Evolutionary conservation across 75 land plant genomes (phyloP).

Genomic region (Larix kaempferi): DNA sequence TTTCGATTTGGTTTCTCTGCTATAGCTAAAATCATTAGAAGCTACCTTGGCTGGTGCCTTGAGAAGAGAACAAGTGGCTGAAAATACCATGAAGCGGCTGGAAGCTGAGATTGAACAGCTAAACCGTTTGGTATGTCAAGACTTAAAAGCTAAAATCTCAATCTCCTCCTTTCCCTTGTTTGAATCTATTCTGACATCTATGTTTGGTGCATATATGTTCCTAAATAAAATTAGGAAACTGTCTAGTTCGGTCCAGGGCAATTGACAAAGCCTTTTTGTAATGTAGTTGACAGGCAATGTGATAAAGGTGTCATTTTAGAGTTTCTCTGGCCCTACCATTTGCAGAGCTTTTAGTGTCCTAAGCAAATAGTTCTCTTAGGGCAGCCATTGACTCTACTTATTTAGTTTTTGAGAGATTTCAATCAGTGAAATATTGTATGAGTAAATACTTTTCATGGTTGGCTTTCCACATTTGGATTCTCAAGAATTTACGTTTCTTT

Average conservation of each 20-base stretch:
- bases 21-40: conserved; percentile 63
- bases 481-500: background rate
- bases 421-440: background rate
- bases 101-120: conserved; percentile 80
- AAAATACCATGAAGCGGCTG: conserved; percentile 54
- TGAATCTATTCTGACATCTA: background rate
- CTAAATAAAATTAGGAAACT: background rate
- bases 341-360: background rate
- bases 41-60: conserved; percentile 62
- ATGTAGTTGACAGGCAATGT: background rate
- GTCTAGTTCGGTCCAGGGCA: background rate
- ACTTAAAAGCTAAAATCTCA: background rate
- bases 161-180: background rate
- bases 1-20: background rate
- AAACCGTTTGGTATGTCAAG: conserved; percentile 37
- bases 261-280: background rate
- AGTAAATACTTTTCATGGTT: background rate
- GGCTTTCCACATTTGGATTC: background rate
- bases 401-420: background rate
- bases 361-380: background rate
- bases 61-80: conserved; percentile 80
- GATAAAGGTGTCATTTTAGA: background rate
- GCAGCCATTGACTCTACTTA: background rate
- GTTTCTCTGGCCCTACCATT: background rate
- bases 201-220: background rate